These are phyloP conservation scores for Candida tibetensis DNA, from an alignment of 805 yeast species.

Conservation along the genomic window DNA sequence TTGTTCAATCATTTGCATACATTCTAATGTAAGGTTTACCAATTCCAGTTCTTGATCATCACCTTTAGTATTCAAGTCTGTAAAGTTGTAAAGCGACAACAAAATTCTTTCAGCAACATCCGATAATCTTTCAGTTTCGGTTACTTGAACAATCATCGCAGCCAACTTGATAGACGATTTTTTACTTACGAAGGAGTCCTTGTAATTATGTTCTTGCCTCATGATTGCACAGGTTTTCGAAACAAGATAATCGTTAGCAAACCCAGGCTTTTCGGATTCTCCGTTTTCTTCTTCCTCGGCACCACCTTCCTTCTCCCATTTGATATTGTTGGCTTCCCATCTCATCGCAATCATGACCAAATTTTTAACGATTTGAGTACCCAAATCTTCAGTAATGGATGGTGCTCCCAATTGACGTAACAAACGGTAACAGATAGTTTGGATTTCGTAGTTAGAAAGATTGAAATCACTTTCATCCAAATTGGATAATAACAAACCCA, in stretches of 20 bases:
- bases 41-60: slow-evolving; percentile 52
- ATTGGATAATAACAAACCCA: slow-evolving; percentile 50
- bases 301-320: slow-evolving; percentile 22
- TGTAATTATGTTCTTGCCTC: slow-evolving; percentile 60
- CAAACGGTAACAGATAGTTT: slow-evolving; percentile 61
- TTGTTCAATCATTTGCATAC: slow-evolving; percentile 61
- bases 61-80: slow-evolving; percentile 37
- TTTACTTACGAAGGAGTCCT: slow-evolving; percentile 56
- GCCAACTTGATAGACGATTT: slow-evolving; percentile 65
- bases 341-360: slow-evolving; percentile 55
- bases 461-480: slow-evolving; percentile 33
- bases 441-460: slow-evolving; percentile 48
- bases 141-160: slow-evolving; percentile 59
- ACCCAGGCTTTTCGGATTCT: slow-evolving; percentile 21
- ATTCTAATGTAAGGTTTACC: slow-evolving; percentile 54
- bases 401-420: slow-evolving; percentile 86
- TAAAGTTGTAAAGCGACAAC: slow-evolving; percentile 50
- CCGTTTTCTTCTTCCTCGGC: slow-evolving; percentile 21
- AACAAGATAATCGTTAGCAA: slow-evolving; percentile 59
- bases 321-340: slow-evolving; percentile 54
- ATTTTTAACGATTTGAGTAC: slow-evolving; percentile 63
- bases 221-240: slow-evolving; percentile 59
- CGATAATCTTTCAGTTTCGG: slow-evolving; percentile 40
- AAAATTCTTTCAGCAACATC: slow-evolving; percentile 49
- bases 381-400: slow-evolving; percentile 57